A percentile compares a stretch with the other conserved stretches of the same genome.
Evolutionary conservation across 2,329 filamentous ascomycete genomes (phyloP).

Genomic region (Celoporthe dispersa): DNA sequence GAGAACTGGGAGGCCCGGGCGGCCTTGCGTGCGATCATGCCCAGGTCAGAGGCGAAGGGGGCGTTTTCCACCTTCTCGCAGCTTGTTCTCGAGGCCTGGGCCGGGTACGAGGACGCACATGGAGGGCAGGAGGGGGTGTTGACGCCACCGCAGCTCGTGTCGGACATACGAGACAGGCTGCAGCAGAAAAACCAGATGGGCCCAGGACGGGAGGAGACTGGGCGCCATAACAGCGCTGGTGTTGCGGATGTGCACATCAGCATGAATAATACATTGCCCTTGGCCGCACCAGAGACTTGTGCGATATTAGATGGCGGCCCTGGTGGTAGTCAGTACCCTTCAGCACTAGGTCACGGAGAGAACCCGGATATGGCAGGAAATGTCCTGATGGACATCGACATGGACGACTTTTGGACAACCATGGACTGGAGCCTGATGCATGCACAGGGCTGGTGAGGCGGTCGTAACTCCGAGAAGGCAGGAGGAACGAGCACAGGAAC

Average conservation of each 20-base stretch:
- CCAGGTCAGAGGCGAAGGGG: not conserved
- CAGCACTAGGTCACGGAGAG: not conserved
- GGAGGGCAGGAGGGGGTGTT: not conserved
- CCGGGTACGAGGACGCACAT: not conserved
- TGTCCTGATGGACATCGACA: not conserved
- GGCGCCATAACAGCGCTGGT: not conserved
- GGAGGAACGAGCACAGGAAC: not conserved
- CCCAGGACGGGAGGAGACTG: not conserved
- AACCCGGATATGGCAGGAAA: not conserved
- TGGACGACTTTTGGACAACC: conserved; percentile 7
- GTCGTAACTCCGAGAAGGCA: not conserved
- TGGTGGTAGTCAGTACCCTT: not conserved
- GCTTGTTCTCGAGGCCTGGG: conserved; percentile 18
- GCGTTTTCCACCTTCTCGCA: not conserved
- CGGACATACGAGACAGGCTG: not conserved
- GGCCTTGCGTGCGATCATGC: not conserved
- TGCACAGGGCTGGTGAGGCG: conserved; percentile 1
- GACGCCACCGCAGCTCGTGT: conserved; percentile 12
- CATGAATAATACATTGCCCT: not conserved
- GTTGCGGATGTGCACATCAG: not conserved
- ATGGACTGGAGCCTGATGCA: conserved; percentile 17
- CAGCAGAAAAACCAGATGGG: not conserved
- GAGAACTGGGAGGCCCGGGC: conserved; percentile 37
- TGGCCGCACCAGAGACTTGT: not conserved
- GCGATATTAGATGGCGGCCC: not conserved